phyloP scores from a whole-genome alignment of 148 eudicot genomes.

The Chenopodium album region DNA sequence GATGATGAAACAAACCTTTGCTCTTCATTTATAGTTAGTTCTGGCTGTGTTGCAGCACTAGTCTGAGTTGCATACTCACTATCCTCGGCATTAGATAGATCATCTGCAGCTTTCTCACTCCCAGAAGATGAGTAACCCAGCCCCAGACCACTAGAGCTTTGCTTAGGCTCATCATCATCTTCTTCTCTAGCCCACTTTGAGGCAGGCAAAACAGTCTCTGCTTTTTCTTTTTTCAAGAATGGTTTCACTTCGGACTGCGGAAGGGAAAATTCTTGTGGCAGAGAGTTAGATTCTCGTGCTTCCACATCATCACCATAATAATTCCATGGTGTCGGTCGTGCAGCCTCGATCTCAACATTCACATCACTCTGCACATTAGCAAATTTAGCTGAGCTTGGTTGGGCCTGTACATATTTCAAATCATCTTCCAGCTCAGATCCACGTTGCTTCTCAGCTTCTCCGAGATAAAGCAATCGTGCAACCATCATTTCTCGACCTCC shows the following conservation, averaged over 20 bases:
- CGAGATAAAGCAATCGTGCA: slow-evolving; percentile 83
- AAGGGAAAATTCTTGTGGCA: slow-evolving; percentile 41
- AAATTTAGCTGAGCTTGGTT: slow-evolving; percentile 47
- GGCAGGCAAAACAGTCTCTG: slow-evolving; percentile 62
- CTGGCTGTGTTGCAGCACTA: slow-evolving; percentile 56
- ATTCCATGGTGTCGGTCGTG: slow-evolving; percentile 43
- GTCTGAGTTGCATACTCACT: slow-evolving; percentile 48
- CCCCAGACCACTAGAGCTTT: slow-evolving; percentile 66
- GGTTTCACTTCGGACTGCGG: slow-evolving; percentile 59
- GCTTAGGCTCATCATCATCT: slow-evolving; percentile 74
- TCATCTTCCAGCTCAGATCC: slow-evolving; percentile 75
- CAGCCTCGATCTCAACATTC: slow-evolving; percentile 43
- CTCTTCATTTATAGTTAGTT: slow-evolving; percentile 67
- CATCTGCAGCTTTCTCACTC: slow-evolving; percentile 75
- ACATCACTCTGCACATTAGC: slow-evolving; percentile 46
- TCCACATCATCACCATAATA: slow-evolving; percentile 44
- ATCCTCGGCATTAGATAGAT: slow-evolving; percentile 43
- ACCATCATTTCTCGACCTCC: slow-evolving; percentile 98
- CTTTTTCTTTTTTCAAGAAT: slow-evolving; percentile 48
- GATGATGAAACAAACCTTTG: slow-evolving; percentile 50
- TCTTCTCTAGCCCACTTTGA: slow-evolving; percentile 99
- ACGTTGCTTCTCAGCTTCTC: slow-evolving; percentile 94
- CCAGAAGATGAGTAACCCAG: slow-evolving; percentile 91
- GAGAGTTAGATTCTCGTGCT: slow-evolving; percentile 36
- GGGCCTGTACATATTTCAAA: slow-evolving; percentile 54